Base-by-base conservation (phyloP, 2,329 filamentous ascomycete species). In the Lachnum nothofagi region DNA sequence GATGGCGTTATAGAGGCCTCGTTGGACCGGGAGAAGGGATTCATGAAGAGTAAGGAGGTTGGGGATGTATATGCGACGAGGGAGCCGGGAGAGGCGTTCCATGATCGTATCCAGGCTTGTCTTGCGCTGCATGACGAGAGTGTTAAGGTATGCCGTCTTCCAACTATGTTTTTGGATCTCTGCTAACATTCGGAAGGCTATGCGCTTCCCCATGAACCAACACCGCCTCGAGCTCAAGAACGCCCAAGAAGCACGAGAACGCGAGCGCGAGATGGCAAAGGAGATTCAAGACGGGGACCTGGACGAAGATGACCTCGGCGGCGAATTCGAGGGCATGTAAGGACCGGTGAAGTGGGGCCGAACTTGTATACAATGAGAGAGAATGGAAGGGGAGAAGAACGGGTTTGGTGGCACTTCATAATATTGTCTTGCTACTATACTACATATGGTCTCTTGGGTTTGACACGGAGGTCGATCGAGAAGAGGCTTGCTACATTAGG, bases 181-280 rank as follows among this genome's bases (percentile, higher is more conserved):
- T 34, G 39, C 48, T 56, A 48, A 56, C 39, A 42, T 38, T 19
- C 31, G 5, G 10, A 40, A 91, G 88, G 91, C 93, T 22, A 98
- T 98, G 93, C 83, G 93, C 47, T 98, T 97, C 72, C 93, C 93
- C 2, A 97, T 97, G 91, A 96, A 98, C 74, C 93, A 97, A 70
- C 93, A 98, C 71, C 83, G 93, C 16, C 77, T 97, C 48, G 93
- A 98, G 71, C 79, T 98, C 48, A 97, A 96, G 80, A 97, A 95
- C 63, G 93, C 93, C 0, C 91, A 97, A 70, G 94, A 98, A 71
- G 93, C 93, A n/a, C 81, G 93, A 43, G 93, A 98, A 69, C 80
- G 93, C 17, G 93, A 98, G 75, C 81, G 93, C 16, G 93, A 98
- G 72, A 82, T 98, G 77, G 93, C 91, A 55, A 97, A 97, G 78